These are phyloP conservation scores for Elsinoe australis DNA, from an alignment of 2,329 filamentous ascomycete genomes.

Conservation along the genomic window DNA sequence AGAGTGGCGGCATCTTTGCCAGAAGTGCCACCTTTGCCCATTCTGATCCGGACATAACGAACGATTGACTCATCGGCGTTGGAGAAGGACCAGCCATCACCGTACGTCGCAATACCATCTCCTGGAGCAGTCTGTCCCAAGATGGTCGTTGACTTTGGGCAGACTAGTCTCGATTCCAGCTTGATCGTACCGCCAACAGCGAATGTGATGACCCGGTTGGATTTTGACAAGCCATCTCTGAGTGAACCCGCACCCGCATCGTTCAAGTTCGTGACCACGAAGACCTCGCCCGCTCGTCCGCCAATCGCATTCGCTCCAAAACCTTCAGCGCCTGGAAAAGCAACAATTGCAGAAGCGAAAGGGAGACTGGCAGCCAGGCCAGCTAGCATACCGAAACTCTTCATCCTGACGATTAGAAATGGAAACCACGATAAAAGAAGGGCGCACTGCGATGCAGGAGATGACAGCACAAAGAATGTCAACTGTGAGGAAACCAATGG, in stretches of 20 bases:
- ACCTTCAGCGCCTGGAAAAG: conserved; percentile 7
- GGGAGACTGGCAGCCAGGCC: conserved; percentile 9
- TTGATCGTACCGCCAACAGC: conserved; percentile 8
- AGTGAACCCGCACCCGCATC: conserved; percentile 9
- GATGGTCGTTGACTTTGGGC: conserved; percentile 3
- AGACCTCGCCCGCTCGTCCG: conserved; percentile 7
- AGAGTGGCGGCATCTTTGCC: conserved; percentile 9
- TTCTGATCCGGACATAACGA: conserved; percentile 7
- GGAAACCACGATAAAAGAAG: background rate
- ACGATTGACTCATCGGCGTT: conserved; percentile 12
- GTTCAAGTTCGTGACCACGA: conserved; percentile 3
- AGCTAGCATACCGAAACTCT: conserved; percentile 8
- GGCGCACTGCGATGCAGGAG: no score
- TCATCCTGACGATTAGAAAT: conserved; percentile 6
- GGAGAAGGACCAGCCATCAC: conserved; percentile 12
- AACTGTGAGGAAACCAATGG: no score
- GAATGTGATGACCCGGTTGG: conserved; percentile 3
- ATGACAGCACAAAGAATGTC: no score
- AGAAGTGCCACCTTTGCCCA: conserved; percentile 9
- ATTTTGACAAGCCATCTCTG: conserved; percentile 6
- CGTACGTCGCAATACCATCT: conserved; percentile 9
- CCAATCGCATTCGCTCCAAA: conserved; percentile 10
- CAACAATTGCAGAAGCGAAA: conserved; percentile 10
- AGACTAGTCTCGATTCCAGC: conserved; percentile 1
- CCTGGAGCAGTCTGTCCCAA: conserved; percentile 8